Evolutionary conservation across 192 early-diverging fungal species (phyloP).

Genomic region (Coemansia sp.): DNA sequence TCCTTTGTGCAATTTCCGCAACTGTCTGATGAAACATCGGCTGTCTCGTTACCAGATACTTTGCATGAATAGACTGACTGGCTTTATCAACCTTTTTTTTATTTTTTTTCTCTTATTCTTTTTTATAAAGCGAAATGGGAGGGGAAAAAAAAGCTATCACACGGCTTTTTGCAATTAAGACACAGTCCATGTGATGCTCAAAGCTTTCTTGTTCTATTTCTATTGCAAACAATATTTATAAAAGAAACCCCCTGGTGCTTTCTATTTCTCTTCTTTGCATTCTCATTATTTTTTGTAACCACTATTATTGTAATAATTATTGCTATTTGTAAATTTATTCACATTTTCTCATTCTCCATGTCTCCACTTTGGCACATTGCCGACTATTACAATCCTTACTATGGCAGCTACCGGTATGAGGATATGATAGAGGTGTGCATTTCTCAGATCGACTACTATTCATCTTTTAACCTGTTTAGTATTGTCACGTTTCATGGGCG

Average conservation of each 20-base stretch:
- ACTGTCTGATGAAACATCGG: not conserved
- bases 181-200: not conserved
- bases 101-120: not conserved
- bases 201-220: too few relatives aligned
- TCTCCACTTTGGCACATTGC: not conserved
- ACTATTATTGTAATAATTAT: too few relatives aligned
- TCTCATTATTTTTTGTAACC: not conserved
- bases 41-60: not conserved
- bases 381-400: not conserved
- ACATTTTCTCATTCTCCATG: not conserved
- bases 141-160: not conserved
- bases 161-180: not conserved
- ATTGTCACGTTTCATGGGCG: not conserved
- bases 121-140: not conserved
- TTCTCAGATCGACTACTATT: constrained; percentile 5
- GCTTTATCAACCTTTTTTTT: too few relatives aligned
- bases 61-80: not conserved
- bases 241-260: not conserved
- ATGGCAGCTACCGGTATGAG: not conserved
- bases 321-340: not conserved
- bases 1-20: not conserved
- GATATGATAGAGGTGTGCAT: constrained; percentile 1
- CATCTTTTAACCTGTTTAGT: not conserved
- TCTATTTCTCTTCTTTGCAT: not conserved
- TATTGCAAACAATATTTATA: not conserved